Base-by-base conservation (phyloP, 805 yeast species). In the Lipomyces kockii region DNA sequence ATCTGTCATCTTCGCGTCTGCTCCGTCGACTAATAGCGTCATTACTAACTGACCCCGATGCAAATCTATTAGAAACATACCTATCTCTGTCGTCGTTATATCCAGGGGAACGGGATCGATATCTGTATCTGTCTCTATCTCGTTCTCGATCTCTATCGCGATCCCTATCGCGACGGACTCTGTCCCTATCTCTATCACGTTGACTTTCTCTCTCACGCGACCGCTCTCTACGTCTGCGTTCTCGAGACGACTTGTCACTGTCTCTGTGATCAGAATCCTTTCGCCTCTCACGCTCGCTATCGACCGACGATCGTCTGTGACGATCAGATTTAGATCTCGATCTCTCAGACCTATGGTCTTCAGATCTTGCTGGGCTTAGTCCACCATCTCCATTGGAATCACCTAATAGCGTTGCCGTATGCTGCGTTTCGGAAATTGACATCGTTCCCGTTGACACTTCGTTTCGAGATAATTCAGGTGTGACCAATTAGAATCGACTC, bases 21-120 rank as follows among this genome's bases (percentile, higher is more conserved):
- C 51, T 49, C 29, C 58, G 56, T 43, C 57, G 20, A 27, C 37
- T 37, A 37, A n/a, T 7, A 34, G 29, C 58, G 12, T 59, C 54
- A 35, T 9, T 11, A 22, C 62, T 32, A 32, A 46, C 51, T 27
- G 37, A 9, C 46, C 20, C 43, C 9, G 46, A 59, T 8, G 12
- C 37, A 35, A 22, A 46, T 35, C 7, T 39, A 60, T 17, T 54
- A 54, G 0, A 29, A 32, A 37, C 55, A n/a, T 49, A 37, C 39
- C 34, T 29, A 25, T 17, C 65, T 34, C 35, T 29, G 51, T 49
- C 65, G 56, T 35, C 62, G 32, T 52, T 27, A 17, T 22, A 34
- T 63, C 67, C 32, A 43, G 70, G 71, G 27, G 67, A 63, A 27
- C 71, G 60, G 14, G 66, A 56, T 11, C 59, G 63, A 39, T 53